phyloP scores from a whole-genome alignment of 2,329 filamentous ascomycete species.

The Whalleya microplaca region DNA sequence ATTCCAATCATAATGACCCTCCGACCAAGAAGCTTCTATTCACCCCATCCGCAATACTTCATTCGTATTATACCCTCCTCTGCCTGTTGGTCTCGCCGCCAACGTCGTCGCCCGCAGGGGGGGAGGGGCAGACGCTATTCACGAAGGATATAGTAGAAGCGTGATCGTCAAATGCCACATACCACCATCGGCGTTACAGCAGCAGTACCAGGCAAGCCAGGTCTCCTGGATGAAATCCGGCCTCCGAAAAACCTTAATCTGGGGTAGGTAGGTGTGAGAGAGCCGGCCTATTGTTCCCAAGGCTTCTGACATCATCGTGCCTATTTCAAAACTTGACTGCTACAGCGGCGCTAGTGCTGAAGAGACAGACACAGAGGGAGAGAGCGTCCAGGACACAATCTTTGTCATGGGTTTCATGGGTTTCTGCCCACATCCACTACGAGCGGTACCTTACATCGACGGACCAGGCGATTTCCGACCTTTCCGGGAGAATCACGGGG shows the following conservation, averaged over 20 bases:
- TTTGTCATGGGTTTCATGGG: slow-evolving; percentile 24
- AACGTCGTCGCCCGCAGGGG: slow-evolving; percentile 7
- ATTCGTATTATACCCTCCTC: slow-evolving; percentile 14
- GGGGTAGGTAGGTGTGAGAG: not conserved
- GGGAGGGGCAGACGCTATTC: not conserved
- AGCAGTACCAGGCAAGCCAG: not conserved
- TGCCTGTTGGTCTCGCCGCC: slow-evolving; percentile 14
- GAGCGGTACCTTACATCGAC: slow-evolving; percentile 37
- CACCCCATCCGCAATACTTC: slow-evolving; percentile 4
- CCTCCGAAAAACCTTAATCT: not conserved
- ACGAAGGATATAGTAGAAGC: slow-evolving; percentile 16
- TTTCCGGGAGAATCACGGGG: slow-evolving; percentile 31
- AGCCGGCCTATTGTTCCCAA: slow-evolving; percentile 1
- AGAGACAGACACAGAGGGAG: slow-evolving; percentile 16
- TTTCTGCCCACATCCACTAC: slow-evolving; percentile 25
- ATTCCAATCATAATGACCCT: slow-evolving; percentile 31
- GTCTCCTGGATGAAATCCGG: not conserved
- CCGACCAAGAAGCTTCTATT: slow-evolving; percentile 24
- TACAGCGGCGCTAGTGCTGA: slow-evolving; percentile 19
- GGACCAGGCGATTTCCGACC: slow-evolving; percentile 32
- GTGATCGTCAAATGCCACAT: slow-evolving; percentile 2
- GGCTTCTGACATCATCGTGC: slow-evolving; percentile 29
- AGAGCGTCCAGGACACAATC: slow-evolving; percentile 20
- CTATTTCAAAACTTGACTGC: slow-evolving; percentile 22
- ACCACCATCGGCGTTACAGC: slow-evolving; percentile 6